Conservation (phyloP, 2,329 filamentous ascomycete genomes). For the Monosporascus cannonballus region DNA sequence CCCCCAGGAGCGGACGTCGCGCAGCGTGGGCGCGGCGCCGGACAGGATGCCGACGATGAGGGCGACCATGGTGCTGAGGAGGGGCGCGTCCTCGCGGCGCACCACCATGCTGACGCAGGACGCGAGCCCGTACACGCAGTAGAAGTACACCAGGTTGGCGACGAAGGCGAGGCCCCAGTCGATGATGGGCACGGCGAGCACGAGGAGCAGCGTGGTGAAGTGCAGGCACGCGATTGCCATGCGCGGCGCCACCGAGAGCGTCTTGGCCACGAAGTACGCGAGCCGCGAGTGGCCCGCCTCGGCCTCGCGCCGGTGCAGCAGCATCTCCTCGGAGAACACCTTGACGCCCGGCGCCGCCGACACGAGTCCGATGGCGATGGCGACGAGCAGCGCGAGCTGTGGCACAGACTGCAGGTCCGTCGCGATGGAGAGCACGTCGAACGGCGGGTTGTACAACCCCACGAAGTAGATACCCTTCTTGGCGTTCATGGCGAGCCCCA, state of each 20-base stretch:
- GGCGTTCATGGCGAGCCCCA: constrained; percentile 46
- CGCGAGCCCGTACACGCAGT: constrained; percentile 51
- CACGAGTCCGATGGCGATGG: constrained; percentile 50
- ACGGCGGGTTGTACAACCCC: constrained; percentile 45
- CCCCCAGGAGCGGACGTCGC: constrained; percentile 43
- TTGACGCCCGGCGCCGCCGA: constrained; percentile 49
- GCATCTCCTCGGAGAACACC: constrained; percentile 50
- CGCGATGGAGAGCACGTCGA: constrained; percentile 43
- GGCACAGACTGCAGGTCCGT: constrained; percentile 45
- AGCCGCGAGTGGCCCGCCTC: constrained; percentile 49
- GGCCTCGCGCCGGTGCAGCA: constrained; percentile 49
- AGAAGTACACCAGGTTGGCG: constrained; percentile 50
- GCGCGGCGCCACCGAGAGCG: constrained; percentile 43
- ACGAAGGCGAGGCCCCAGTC: constrained; percentile 41
- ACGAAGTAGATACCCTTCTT: constrained; percentile 47
- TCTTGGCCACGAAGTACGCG: constrained; percentile 53
- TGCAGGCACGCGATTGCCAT: constrained; percentile 47
- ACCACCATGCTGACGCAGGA: constrained; percentile 47
- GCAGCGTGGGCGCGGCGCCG: constrained; percentile 45
- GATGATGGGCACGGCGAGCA: constrained; percentile 45
- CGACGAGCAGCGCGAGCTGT: constrained; percentile 45
- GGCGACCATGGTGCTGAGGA: constrained; percentile 48
- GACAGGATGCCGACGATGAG: constrained; percentile 49
- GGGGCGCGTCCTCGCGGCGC: constrained; percentile 48
- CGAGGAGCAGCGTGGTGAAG: constrained; percentile 44